A percentile compares a stretch with the other conserved stretches of the same genome.
phyloP scores from a whole-genome alignment of 768 basidiomycete genomes.

The Gloeostereum incarnatum region DNA sequence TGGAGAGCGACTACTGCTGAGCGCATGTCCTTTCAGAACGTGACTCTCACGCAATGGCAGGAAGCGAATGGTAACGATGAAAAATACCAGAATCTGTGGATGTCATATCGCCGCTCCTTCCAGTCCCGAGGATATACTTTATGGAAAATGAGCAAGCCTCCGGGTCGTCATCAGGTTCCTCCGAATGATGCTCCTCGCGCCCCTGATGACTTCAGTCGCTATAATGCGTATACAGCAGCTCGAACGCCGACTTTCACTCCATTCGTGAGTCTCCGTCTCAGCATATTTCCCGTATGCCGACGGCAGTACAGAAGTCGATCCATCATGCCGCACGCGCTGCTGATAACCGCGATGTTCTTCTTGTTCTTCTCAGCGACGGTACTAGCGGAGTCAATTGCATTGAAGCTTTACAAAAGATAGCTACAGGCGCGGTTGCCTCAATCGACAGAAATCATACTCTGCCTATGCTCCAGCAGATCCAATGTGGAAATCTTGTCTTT shows the following conservation, averaged over 20 bases:
- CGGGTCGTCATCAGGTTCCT: no score
- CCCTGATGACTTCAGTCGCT: constrained; percentile 4
- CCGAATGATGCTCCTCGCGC: not conserved
- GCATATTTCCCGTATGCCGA: not conserved
- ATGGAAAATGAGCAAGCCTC: no score
- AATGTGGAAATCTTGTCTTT: not conserved
- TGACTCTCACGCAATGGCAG: no score
- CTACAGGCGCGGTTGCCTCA: not conserved
- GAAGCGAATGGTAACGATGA: no score
- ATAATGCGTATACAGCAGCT: not conserved
- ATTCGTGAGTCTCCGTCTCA: not conserved
- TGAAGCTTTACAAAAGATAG: not conserved
- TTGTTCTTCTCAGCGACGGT: constrained; percentile 1
- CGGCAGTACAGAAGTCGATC: not conserved
- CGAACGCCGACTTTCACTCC: not conserved
- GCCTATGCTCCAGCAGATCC: constrained; percentile 1
- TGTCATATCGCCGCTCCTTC: no score
- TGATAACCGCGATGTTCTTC: constrained; percentile 2
- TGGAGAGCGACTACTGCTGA: no score
- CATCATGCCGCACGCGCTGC: not conserved
- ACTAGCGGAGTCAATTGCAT: not conserved
- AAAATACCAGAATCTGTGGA: no score
- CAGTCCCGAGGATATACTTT: no score
- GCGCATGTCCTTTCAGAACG: no score
- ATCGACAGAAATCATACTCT: constrained; percentile 4